phyloP scores from a whole-genome alignment of 495 filamentous ascomycete species.

The Thermothielavioides terrestris region DNA sequence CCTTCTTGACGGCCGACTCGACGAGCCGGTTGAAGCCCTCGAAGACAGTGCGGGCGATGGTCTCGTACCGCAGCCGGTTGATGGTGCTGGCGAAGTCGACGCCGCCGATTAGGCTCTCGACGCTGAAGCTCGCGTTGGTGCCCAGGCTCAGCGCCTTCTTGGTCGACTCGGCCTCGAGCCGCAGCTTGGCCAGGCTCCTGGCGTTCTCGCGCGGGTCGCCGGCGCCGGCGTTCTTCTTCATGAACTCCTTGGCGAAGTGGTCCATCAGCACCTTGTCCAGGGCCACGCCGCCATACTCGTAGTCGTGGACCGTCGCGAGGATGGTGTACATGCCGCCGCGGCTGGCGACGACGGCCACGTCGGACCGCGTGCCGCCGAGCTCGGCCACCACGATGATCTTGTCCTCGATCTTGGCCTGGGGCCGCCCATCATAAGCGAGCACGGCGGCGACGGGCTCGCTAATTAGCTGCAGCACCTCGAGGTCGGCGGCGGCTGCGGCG shows the following conservation, averaged over 20 bases:
- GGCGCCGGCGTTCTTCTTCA: constrained; percentile 73
- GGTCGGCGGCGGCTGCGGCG: constrained; percentile 68
- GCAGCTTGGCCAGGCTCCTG: constrained; percentile 80
- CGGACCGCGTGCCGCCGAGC: constrained; percentile 84
- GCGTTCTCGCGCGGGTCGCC: constrained; percentile 75
- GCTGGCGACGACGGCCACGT: constrained; percentile 81
- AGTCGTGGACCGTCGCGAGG: constrained; percentile 89
- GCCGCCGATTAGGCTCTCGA: constrained; percentile 80
- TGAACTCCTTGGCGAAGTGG: constrained; percentile 96
- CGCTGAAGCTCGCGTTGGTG: constrained; percentile 76
- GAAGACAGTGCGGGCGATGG: constrained; percentile 76
- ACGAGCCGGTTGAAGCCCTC: constrained; percentile 78
- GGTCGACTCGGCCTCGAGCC: constrained; percentile 78
- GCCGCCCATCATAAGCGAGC: constrained; percentile 84
- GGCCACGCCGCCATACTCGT: constrained; percentile 72
- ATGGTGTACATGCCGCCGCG: constrained; percentile 95
- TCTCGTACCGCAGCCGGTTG: constrained; percentile 88
- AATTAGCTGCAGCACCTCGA: constrained; percentile 89
- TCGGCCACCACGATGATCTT: constrained; percentile 91
- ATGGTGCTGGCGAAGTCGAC: constrained; percentile 85
- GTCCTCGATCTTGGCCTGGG: constrained; percentile 64
- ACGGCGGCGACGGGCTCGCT: constrained; percentile 87
- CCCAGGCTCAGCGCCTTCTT: constrained; percentile 86
- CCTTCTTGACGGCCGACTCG: constrained; percentile 80
- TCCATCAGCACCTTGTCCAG: constrained; percentile 88